Evolutionary conservation across 768 basidiomycete genomes (phyloP), one percentile per base, ranked within the genome.

Genomic region (Suillus discolor): DNA sequence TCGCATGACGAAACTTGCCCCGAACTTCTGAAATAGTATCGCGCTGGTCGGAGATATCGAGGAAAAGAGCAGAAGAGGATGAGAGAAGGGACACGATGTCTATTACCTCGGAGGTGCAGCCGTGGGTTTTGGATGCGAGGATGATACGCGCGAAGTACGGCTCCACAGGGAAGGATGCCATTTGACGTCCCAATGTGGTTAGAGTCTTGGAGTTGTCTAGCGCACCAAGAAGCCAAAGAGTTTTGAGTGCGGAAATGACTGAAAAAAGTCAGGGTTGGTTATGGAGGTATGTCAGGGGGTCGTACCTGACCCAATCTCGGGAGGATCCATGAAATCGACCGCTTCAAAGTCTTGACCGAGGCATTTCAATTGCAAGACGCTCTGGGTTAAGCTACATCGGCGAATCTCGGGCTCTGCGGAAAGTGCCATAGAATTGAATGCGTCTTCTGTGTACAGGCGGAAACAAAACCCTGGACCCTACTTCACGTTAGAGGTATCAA

Each of bases 121-220:
- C 85, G 62, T 89, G 79, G 23, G 85, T 83, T 71, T 86, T 84
- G 1, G 97, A 92, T 16, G 92, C 91, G 62, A 99, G 80, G 39
- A 99, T 78, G 49, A 91, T 85, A 38, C 94, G 88, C 0, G 96
- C 87, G 63, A 89, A 85, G 39, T 87, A 79, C 1, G 97, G 95
- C 69, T 98, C 95, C n/a, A 97, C 85, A 3, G 97, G 97, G 73
- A 96, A 94, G n/a, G 81, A 72, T 4, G 95, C 90, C 93, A 99
- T 98, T 67, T 88, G 80, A 6, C 87, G 85, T 2, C 97, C 97
- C 5, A 91, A 76, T 0, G 81, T 70, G 0, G 96, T 97, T 62
- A 99, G 80, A 6, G 73, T 72, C 65, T 86, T 88, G 18, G 83
- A 81, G 42, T 84, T 78, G 73, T 91, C 85, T 65, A 98, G 81